Percentiles rank a stretch among this genome's conserved stretches.
phyloP scores from a whole-genome alignment of 2,329 filamentous ascomycete species.

The Huntiella decipiens region DNA sequence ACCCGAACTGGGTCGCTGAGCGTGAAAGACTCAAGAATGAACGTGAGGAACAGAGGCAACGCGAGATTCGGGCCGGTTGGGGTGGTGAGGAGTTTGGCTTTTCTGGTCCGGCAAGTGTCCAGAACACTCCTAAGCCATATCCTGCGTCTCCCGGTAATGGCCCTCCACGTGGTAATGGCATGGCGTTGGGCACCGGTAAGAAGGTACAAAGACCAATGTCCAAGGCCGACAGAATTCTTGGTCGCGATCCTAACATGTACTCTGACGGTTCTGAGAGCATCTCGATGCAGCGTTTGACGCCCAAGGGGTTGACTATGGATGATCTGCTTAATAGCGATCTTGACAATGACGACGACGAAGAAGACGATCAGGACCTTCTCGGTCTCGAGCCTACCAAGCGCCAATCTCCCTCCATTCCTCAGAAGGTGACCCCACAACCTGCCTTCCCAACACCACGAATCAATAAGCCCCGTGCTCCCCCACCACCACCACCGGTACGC shows the following conservation, averaged over 20 bases:
- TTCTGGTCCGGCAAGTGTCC: slow-evolving; percentile 13
- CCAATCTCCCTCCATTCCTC: slow-evolving; percentile 1
- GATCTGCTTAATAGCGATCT: slow-evolving; percentile 22
- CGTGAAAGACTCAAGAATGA: slow-evolving; percentile 42
- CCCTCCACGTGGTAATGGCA: slow-evolving; percentile 11
- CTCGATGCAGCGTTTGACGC: slow-evolving; percentile 28
- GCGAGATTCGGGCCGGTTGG: slow-evolving; percentile 52
- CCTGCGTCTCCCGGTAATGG: slow-evolving; percentile 16
- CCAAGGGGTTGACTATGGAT: slow-evolving; percentile 24
- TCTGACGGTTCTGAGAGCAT: slow-evolving; percentile 27
- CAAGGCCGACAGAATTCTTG: slow-evolving; percentile 40
- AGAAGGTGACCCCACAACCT: neutral
- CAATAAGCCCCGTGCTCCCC: neutral
- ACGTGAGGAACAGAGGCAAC: slow-evolving; percentile 37
- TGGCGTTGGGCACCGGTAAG: slow-evolving; percentile 8
- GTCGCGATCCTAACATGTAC: slow-evolving; percentile 36
- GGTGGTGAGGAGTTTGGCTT: slow-evolving; percentile 22
- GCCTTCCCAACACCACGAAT: neutral
- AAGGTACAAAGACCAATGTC: slow-evolving; percentile 24
- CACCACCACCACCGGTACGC: neutral
- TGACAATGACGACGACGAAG: slow-evolving; percentile 15
- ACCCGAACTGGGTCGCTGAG: slow-evolving; percentile 55
- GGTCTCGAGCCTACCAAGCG: slow-evolving; percentile 14
- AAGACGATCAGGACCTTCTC: slow-evolving; percentile 15
- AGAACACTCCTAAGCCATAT: slow-evolving; percentile 12